These are phyloP conservation scores for Ascochyta pisi DNA, from an alignment of 2,329 filamentous ascomycete genomes.

Conservation along the genomic window DNA sequence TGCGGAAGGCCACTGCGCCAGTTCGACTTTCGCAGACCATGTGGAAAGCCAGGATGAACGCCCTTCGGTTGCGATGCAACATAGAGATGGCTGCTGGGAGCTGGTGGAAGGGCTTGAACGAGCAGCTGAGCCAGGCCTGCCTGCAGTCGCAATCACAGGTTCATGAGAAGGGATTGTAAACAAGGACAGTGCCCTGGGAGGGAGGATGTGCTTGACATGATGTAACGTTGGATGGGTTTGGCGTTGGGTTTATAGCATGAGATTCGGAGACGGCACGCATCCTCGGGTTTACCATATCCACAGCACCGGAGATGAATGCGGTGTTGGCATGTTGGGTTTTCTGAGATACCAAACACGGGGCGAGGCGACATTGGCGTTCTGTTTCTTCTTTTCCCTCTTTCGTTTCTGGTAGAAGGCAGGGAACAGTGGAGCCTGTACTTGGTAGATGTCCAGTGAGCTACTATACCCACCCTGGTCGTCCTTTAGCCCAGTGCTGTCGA, in stretches of 20 bases:
- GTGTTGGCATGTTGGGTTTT: slow-evolving; percentile 15
- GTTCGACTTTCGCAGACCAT: slow-evolving; percentile 37
- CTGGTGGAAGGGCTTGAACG: slow-evolving; percentile 15
- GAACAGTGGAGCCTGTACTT: too few relatives aligned
- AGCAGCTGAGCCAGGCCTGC: slow-evolving; percentile 35
- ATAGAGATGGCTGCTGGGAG: slow-evolving; percentile 31
- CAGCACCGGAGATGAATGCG: slow-evolving; percentile 1
- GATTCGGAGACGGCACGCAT: slow-evolving; percentile 8
- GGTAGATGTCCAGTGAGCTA: background rate
- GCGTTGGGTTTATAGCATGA: slow-evolving; percentile 12
- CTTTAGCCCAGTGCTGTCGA: background rate
- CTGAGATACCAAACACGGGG: slow-evolving; percentile 11
- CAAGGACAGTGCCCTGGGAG: background rate
- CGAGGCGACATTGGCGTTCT: background rate
- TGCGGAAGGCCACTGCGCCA: slow-evolving; percentile 35
- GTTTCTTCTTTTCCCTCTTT: background rate
- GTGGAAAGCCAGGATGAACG: slow-evolving; percentile 39
- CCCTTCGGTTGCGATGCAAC: slow-evolving; percentile 37
- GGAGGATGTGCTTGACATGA: background rate
- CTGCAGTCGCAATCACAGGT: background rate
- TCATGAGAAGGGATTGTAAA: background rate
- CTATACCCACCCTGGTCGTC: too few relatives aligned
- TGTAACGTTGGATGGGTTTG: background rate
- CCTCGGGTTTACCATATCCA: background rate
- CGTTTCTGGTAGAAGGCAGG: background rate